Evolutionary conservation across 345 rosid genomes (phyloP), one percentile per base, ranked within the genome.

Genomic region (Melaleuca alternifolia): DNA sequence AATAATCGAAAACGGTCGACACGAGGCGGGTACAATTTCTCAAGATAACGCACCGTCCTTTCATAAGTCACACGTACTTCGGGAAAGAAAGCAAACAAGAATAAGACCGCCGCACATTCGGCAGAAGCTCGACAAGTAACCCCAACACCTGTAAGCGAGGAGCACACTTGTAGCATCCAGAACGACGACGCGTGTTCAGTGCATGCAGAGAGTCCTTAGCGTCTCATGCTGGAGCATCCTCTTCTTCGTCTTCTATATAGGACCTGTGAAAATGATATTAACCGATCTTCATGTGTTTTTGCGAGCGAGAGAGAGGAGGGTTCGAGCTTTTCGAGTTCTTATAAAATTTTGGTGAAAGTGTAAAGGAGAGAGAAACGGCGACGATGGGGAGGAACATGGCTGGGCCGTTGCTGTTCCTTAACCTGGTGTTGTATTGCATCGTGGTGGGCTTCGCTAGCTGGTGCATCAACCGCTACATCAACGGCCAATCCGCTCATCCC

Each of bases 371-470:
- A 53, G 54, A 75, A 62, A 94, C 92, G 97, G 95, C 93, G 30
- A 94, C 95, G 2, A 94, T 93, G 8, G 98, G 96, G 53, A 95
- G 99, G 83, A 95, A 91, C 94, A 46, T 94, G 82, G 99, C 97
- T 85, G 98, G 96, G 59, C 98, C 98, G 51, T 87, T 96, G 91
- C 88, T 95, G 97, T 96, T 96, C 82, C 92, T 97, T 30, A 97
- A 96, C 92, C 87, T 95, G 90, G 51, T 97, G 76, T 89, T 94
- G 97, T 95, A 97, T 86, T 57, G 88, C 51, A 94, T 97, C 52
- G 97, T 93, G 50, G 82, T 95, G 84, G 99, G 97, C 21, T 96
- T 97, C 82, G 93, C 97, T 12, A 95, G 98, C 88, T 97, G 99
- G 98, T 95, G 98, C 86, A 53, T 96, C 61, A 93, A 96, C 76